A percentile compares a stretch with the other conserved stretches of the same genome.
phyloP scores from a whole-genome alignment of 257 asterid species.

The Forsythia viridissima region DNA sequence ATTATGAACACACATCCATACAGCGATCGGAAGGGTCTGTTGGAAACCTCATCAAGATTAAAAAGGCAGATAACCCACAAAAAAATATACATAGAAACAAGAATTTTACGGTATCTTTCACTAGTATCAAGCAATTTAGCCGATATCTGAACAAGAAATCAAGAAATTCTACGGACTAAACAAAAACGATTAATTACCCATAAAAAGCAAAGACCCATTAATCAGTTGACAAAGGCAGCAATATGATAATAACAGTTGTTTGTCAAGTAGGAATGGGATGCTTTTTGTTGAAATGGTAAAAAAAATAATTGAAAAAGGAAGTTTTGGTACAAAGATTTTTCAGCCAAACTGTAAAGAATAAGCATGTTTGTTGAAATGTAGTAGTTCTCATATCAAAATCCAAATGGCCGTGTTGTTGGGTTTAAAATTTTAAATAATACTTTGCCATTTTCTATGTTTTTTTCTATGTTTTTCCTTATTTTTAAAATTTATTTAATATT shows the following conservation, averaged over 20 bases:
- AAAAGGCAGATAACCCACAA: background rate
- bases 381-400: too few species aligned
- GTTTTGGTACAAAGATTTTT: background rate
- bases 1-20: background rate
- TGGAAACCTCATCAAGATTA: background rate
- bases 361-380: too few species aligned
- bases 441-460: too few species aligned
- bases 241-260: background rate
- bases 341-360: background rate
- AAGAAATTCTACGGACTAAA: background rate
- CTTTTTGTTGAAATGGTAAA: background rate
- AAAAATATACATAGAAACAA: background rate
- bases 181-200: background rate
- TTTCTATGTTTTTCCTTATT: too few species aligned
- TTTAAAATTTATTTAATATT: too few species aligned
- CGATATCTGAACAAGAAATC: background rate
- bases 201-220: background rate
- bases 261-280: background rate
- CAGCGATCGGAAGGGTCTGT: background rate
- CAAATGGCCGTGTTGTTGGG: too few species aligned
- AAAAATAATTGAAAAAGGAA: background rate
- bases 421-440: too few species aligned
- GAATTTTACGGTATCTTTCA: background rate
- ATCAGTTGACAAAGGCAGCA: background rate
- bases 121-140: background rate